Evolutionary conservation across 352 stramenopile genomes (phyloP), one percentile per base, ranked within the genome.

Genomic region (Peronosclerospora sorghi): DNA sequence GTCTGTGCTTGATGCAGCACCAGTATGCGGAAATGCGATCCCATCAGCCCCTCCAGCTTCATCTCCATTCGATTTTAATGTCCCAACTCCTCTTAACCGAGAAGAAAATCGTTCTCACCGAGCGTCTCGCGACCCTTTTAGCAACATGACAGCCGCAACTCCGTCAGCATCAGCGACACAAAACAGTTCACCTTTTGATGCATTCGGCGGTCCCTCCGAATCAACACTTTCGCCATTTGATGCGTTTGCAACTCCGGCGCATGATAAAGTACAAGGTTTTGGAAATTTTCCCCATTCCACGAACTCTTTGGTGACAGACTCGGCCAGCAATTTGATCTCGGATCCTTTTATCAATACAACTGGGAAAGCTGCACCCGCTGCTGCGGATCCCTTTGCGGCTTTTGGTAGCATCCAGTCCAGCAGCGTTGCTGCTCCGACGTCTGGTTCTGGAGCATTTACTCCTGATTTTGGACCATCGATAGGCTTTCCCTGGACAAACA

Each of bases 311-410:
- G 46, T 56, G 28, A 56, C 62, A 29, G 69, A 54, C 34, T 68
- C 62, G 7, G 48, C 42, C 4, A 26, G 4, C 6, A 59, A 51
- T 23, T 34, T 61, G 35, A 54, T 47, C 21, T 62, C 70, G 19
- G 59, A 65, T 30, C 47, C 50, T 23, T 68, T 68, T 28, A 39
- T 45, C 17, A 58, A 15, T 36, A 41, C 32, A 14, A n/a, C 27
- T 4, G 48, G 58, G 7, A 48, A 56, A 17, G 27, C 51, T 50
- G 27, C 34, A 32, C 19, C 48, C 23, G 13, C 43, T 34, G 15
- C 29, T n/a, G 54, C 53, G 18, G 67, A 88, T 48, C 71, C 64
- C 27, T 88, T 88, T 49, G 51, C 68, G 18, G 77, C 74, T 28
- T 89, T 89, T 41, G 70, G 84, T 38, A 54, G 35, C 12, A 62